phyloP scores from a whole-genome alignment of 306 rosid species.

The barrel medic (Medicago truncatula) region DNA sequence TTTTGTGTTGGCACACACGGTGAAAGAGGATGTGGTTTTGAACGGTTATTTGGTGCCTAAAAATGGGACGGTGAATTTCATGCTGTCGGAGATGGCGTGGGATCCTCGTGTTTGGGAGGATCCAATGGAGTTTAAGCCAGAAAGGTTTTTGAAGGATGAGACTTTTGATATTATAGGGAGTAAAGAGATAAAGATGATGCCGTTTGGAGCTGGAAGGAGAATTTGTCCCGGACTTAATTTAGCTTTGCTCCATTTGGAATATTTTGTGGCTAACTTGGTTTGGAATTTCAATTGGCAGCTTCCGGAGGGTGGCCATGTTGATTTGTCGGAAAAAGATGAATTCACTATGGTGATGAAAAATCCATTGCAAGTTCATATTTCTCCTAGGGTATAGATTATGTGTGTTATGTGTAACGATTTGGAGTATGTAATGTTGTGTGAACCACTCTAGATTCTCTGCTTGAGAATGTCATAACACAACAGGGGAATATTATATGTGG shows the following conservation, averaged over 20 bases:
- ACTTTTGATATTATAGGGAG: constrained; percentile 41
- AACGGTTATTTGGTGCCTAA: constrained; percentile 37
- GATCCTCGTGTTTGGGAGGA: constrained; percentile 58
- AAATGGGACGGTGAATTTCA: constrained; percentile 38
- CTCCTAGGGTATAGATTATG: constrained; percentile 36
- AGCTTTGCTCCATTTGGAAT: constrained; percentile 51
- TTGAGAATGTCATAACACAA: background rate
- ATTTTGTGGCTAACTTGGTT: constrained; percentile 54
- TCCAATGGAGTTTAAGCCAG: constrained; percentile 51
- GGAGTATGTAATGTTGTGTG: too few species aligned
- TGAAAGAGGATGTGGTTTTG: constrained; percentile 42
- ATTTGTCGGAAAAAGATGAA: constrained; percentile 47
- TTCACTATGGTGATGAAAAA: constrained; percentile 51
- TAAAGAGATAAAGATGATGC: constrained; percentile 58
- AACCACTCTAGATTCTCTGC: background rate
- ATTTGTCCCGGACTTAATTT: constrained; percentile 49
- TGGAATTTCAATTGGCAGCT: constrained; percentile 51
- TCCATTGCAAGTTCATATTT: constrained; percentile 41
- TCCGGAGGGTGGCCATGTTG: constrained; percentile 22
- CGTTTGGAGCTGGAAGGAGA: constrained; percentile 57
- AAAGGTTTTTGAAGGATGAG: constrained; percentile 46
- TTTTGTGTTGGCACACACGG: constrained; percentile 44
- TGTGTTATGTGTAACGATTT: background rate
- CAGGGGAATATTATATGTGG: background rate
- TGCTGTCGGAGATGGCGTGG: constrained; percentile 58